Evolutionary conservation across 2,329 filamentous ascomycete genomes (phyloP), one percentile per base, ranked within the genome.

Genomic region (Chaetothyriales sp.): DNA sequence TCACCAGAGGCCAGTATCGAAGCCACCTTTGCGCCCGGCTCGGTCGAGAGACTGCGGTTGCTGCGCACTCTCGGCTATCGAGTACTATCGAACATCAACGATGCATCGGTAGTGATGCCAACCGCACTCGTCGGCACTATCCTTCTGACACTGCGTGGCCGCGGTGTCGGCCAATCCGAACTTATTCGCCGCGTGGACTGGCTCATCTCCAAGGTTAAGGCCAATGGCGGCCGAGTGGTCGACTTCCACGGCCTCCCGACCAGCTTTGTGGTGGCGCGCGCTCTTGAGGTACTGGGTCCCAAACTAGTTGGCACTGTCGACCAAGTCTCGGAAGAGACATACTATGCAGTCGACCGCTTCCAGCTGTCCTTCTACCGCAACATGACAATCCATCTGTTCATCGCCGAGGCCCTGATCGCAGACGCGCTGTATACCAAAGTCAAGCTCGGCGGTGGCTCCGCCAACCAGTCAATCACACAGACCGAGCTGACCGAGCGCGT

Each of bases 301-400:
- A 84, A 92, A 48, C 76, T 98, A 1, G 88, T 98, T 0, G 87
- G 89, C 3, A 73, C 82, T 3, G 75, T 94, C 0, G 77, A 82
- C 39, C 86, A 83, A 0, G 70, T 98, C 4, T 84, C 85, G 0
- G 92, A 98, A 64, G 86, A 86, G 18, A 96, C 92, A 0, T 96
- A 86, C 67, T 95, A 86, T 61, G 92, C 92, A 3, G 88, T 95
- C 42, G 92, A 98, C 65, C 79, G 88, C 49, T 98, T 98, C 71
- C 92, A 98, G 64, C 77, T 98, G 8, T 95, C 88, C 0, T 98
- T 98, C 67, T 98, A 98, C 69, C 83, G 92, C 49, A 98, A 98
- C 67, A 96, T 96, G 92, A 95, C 90, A 0, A 98, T 98, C 55
- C 92, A 98, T 64, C 77, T 98, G 4, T 98, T 98, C 66, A 92